Percentiles rank a stretch among this genome's conserved stretches.
These are phyloP conservation scores for Omphalotus guepiniiformis DNA, from an alignment of 768 basidiomycete species.

Conservation along the genomic window DNA sequence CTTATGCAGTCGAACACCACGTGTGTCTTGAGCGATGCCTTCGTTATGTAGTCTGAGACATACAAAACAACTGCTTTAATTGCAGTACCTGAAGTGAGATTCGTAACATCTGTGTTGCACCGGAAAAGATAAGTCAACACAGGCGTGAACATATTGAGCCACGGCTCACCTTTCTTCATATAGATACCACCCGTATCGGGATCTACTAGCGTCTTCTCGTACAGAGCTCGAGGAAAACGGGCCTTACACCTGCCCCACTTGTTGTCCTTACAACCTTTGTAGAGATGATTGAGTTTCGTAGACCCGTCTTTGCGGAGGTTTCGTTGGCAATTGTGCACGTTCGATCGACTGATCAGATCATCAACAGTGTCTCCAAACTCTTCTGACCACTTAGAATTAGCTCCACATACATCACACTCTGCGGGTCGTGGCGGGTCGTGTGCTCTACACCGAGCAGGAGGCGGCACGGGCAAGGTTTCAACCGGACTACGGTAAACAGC, in stretches of 20 bases:
- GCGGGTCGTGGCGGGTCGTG: constrained; percentile 2
- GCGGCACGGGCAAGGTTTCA: constrained; percentile 18
- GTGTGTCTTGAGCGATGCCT: constrained; percentile 9
- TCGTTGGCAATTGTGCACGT: not conserved
- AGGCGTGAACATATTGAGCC: constrained; percentile 1
- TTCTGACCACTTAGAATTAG: not conserved
- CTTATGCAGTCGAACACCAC: not conserved
- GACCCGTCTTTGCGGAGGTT: not conserved
- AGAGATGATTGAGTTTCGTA: not conserved
- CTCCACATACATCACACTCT: constrained; percentile 2
- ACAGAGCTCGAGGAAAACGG: not conserved
- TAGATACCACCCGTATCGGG: not conserved
- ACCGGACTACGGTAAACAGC: constrained; percentile 18
- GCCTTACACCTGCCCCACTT: not conserved
- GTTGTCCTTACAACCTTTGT: not conserved
- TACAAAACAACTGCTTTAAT: constrained; percentile 13
- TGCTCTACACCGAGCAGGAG: constrained; percentile 13
- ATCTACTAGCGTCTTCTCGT: not conserved
- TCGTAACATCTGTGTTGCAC: constrained; percentile 8
- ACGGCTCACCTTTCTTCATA: constrained; percentile 4
- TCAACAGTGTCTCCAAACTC: not conserved
- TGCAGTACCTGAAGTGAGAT: constrained; percentile 12
- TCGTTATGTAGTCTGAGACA: constrained; percentile 15
- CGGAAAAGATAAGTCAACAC: constrained; percentile 1
- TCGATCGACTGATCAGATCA: not conserved